Evolutionary conservation across 2,329 filamentous ascomycete genomes (phyloP).

Genomic region (Remersonia thermophila): DNA sequence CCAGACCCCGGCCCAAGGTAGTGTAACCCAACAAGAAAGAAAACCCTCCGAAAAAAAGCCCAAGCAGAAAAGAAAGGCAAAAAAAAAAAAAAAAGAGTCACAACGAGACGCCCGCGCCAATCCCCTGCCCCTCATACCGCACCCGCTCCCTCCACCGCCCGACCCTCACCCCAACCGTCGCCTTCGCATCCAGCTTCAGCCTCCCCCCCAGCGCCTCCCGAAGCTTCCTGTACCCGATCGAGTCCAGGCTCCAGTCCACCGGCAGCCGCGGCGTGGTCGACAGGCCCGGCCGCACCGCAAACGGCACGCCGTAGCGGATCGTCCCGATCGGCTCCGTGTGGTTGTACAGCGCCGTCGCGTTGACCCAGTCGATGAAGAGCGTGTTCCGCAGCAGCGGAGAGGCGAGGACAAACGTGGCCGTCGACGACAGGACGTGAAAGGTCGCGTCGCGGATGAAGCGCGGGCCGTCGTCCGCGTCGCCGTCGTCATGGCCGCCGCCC

Average conservation of each 20-base stretch:
- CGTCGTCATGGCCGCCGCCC: conserved; percentile 24
- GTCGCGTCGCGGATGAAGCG: conserved; percentile 78
- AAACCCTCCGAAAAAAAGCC: not conserved
- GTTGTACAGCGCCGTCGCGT: conserved; percentile 79
- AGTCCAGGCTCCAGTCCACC: conserved; percentile 65
- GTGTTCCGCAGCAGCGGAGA: conserved; percentile 66
- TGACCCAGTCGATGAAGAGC: conserved; percentile 64
- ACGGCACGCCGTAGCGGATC: conserved; percentile 63
- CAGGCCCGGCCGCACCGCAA: conserved; percentile 63
- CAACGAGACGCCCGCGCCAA: conserved; percentile 51
- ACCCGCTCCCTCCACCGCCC: conserved; percentile 63
- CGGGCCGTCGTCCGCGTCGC: conserved; percentile 25
- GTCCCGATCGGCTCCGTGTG: conserved; percentile 63
- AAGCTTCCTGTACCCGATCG: conserved; percentile 73
- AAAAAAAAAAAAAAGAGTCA: conserved; percentile 20
- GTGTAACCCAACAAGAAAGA: not conserved
- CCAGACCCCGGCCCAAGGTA: no score
- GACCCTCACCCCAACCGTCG: conserved; percentile 61
- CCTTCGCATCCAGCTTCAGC: conserved; percentile 66
- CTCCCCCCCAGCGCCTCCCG: conserved; percentile 67
- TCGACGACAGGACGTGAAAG: conserved; percentile 77
- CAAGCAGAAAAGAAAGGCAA: not conserved
- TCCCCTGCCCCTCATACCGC: conserved; percentile 57
- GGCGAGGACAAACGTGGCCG: conserved; percentile 69
- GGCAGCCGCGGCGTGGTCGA: conserved; percentile 65